Evolutionary conservation across 805 yeast genomes (phyloP), one percentile per base, ranked within the genome.

Genomic region (Metschnikowia proteae): DNA sequence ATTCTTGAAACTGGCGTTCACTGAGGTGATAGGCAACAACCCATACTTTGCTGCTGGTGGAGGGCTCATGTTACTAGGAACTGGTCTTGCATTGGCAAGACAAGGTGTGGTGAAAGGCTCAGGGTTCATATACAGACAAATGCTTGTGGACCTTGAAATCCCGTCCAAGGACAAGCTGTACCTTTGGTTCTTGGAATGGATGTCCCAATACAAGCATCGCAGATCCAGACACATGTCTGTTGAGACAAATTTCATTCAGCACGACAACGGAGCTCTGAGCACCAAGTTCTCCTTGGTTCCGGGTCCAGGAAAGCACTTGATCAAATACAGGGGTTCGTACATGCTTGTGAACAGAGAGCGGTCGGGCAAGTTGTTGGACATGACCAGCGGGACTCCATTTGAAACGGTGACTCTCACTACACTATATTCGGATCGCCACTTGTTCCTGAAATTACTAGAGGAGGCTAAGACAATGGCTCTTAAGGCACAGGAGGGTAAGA

Each of bases 31-130:
- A 50, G 75, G 75, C 23, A 77, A 80, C 33, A 92, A 92, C 63
- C 98, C 97, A n/a, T 90, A 89, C 65, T 92, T 94, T 71, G 94
- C 97, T 1, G 99, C 98, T 0, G 99, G 99, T 60, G 97, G 97
- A 59, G 99, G 99, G 0, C 73, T 94, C 36, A 94, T 94, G 99
- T 73, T 91, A 3, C 71, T 94, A 2, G 99, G 99, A n/a, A 90
- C 96, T 0, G 85, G 84, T 0, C 67, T 94, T 31, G 96, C 97
- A 0, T 58, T 89, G 6, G 82, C 88, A 0, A 74, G 96, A 43
- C 83, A 80, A 49, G 89, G 88, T 1, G 66, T 85, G 1, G 73
- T 80, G 38, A 77, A 84, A 44, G 71, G 82, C 1, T 81, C 92
- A 1, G 73, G 81, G 1, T 77, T 94, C 38, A 63, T 88, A 5